Base-by-base conservation (phyloP, 2,329 filamentous ascomycete species). In the Diaporthe sp. region DNA sequence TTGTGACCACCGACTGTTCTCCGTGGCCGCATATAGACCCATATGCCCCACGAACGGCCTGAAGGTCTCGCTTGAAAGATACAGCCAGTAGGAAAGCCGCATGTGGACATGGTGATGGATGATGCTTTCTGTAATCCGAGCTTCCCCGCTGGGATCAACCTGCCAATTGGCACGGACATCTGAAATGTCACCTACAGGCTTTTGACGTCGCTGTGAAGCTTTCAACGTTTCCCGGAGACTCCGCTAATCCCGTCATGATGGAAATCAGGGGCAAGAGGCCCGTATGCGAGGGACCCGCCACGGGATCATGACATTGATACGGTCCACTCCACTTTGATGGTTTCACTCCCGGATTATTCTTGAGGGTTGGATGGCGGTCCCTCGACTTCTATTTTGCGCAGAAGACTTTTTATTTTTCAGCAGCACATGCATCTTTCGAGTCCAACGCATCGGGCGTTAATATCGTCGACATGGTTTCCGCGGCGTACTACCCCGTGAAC, bases 401-500 rank as follows among this genome's bases (percentile, higher is more conserved):
- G 5, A 7, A 17, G 13, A 6, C 6, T 5, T 5, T 17, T 7
- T 6, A 3, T 17, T 67, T n/a, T 22, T 19, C 12, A 68, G 42
- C 6, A n/a, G 5, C 28, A n/a, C 44, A 34, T 6, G 61, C 5
- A 17, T 13, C 10, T n/a, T 12, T n/a, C n/a, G 17, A 19, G 3
- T 12, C 22, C 22, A 13, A 53, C 19, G 44, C 28, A 25, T 22
- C 44, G 19, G 19, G 31, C 12, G 12, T 51, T 13, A 44, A 39
- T 12, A 39, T 42, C n/a, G n/a, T 42, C 42, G 51, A 28, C 28
- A 74, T 74, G 73, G 65, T 46, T 13, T 62, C 65, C 5, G 58
- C 65, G 28, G 73, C 65, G 1, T 74, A 53, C 34, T 74, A 74
- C 19, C 73, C 73, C 12, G 73, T 74, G 8, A 74, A 74, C 55